Conservation (phyloP, 106 monocot genomes). For the Triglochin maritima region DNA sequence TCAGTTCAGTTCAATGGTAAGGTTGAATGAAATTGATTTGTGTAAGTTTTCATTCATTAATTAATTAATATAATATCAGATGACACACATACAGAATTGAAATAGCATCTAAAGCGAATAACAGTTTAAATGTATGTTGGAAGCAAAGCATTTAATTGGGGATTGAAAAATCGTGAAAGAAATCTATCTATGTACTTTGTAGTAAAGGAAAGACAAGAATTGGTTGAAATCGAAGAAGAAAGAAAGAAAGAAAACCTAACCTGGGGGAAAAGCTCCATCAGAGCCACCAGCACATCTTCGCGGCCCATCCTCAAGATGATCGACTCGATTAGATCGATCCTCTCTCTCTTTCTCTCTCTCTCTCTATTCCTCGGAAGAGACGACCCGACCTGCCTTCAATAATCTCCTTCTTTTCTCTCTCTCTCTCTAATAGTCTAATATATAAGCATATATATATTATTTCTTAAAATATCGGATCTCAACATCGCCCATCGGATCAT, state of each 20-base stretch:
- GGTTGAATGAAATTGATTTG: not conserved
- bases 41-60: not conserved
- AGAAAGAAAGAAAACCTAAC: not conserved
- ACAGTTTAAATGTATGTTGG: not conserved
- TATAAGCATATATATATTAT: too few relatives aligned
- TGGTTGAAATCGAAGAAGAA: not conserved
- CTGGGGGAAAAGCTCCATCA: constrained; percentile 2
- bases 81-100: not conserved
- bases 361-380: too few relatives aligned
- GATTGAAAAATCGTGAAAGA: not conserved
- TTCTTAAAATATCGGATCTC: too few relatives aligned
- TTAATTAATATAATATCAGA: not conserved
- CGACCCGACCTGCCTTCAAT: too few relatives aligned
- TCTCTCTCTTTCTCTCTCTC: too few relatives aligned
- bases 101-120: not conserved
- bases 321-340: too few relatives aligned
- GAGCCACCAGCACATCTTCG: not conserved
- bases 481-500: too few relatives aligned
- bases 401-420: too few relatives aligned
- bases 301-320: not conserved
- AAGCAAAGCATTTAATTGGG: not conserved
- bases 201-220: not conserved
- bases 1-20: not conserved
- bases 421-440: too few relatives aligned
- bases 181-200: not conserved